Evolutionary conservation across 2,329 filamentous ascomycete species (phyloP).

Genomic region (Aspergillus fumigatus): DNA sequence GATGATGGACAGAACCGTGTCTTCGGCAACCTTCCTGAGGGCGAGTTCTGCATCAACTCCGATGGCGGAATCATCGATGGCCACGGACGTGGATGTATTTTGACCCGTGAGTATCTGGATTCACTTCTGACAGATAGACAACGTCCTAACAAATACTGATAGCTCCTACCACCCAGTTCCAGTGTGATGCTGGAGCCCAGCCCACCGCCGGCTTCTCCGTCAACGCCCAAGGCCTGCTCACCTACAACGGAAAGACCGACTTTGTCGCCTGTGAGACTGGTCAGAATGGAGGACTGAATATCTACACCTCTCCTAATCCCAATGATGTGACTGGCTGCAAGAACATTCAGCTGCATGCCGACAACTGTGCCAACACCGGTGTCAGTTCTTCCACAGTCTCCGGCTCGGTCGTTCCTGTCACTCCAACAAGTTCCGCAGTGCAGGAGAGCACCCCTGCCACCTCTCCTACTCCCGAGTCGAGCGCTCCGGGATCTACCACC

Average conservation of each 20-base stretch:
- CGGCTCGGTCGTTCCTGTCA: neutral
- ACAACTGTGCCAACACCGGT: conserved; percentile 30
- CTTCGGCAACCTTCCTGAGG: conserved; percentile 44
- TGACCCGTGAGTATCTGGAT: conserved; percentile 49
- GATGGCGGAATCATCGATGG: conserved; percentile 53
- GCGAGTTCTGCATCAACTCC: conserved; percentile 52
- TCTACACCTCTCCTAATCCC: conserved; percentile 36
- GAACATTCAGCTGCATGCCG: conserved; percentile 30
- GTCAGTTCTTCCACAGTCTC: conserved; percentile 6
- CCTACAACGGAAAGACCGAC: conserved; percentile 46
- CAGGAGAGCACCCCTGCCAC: conserved; percentile 5
- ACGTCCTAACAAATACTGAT: neutral
- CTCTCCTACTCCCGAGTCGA: conserved; percentile 3
- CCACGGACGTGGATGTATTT: conserved; percentile 57
- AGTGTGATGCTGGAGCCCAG: conserved; percentile 54
- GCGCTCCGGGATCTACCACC: conserved; percentile 6
- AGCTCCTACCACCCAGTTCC: conserved; percentile 56
- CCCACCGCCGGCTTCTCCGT: conserved; percentile 55
- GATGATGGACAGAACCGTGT: conserved; percentile 59
- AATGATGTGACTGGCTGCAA: conserved; percentile 30
- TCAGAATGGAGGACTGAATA: conserved; percentile 36
- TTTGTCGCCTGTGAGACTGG: conserved; percentile 61
- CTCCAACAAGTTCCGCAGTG: conserved; percentile 1
- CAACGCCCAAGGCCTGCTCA: conserved; percentile 49
- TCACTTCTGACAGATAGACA: neutral